A percentile compares a stretch with the other conserved stretches of the same genome.
phyloP scores from a whole-genome alignment of 768 basidiomycete genomes.

The Boletus reticuloceps region DNA sequence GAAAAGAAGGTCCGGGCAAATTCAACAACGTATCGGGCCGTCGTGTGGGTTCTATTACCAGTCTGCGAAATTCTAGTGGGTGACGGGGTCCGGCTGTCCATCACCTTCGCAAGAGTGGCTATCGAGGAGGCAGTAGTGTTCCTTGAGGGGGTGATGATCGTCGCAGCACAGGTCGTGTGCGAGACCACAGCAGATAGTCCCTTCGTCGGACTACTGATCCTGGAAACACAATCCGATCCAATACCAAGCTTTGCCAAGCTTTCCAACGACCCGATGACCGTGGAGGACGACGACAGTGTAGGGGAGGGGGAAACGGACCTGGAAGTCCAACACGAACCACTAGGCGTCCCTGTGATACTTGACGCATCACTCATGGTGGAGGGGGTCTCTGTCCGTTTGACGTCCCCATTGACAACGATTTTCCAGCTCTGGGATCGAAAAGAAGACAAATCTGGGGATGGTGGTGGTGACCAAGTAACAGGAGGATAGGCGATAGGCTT shows the following conservation, averaged over 20 bases:
- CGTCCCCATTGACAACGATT: background rate
- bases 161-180: background rate
- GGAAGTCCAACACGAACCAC: background rate
- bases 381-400: background rate
- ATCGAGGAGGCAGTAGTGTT: background rate
- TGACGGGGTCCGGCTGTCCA: background rate
- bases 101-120: background rate
- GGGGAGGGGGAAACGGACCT: background rate
- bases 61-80: background rate
- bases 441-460: background rate
- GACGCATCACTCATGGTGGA: too few relatives aligned
- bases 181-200: background rate
- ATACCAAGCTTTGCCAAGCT: background rate
- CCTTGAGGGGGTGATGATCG: background rate
- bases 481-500: background rate
- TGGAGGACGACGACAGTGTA: background rate
- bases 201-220: background rate
- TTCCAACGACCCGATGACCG: background rate
- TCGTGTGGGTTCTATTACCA: background rate
- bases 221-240: background rate
- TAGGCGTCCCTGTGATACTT: too few relatives aligned
- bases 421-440: slow-evolving; percentile 10
- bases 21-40: background rate
- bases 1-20: background rate
- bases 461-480: background rate